These are phyloP conservation scores for Termitomyces sp. DNA, from an alignment of 768 basidiomycete species.

Conservation along the genomic window DNA sequence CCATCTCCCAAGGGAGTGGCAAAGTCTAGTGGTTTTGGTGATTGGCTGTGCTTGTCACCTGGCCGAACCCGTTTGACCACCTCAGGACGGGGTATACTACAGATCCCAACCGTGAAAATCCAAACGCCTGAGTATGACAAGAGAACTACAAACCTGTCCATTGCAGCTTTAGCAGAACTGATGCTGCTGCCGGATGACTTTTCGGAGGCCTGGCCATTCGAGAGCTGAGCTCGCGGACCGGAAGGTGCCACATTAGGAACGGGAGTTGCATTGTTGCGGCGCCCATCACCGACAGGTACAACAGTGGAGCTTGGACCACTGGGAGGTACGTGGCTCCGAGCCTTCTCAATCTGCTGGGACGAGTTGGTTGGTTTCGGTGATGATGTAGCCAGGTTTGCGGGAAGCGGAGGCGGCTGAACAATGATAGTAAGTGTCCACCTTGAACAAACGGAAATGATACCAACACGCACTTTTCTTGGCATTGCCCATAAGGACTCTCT, in stretches of 20 bases:
- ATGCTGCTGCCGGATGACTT: constrained; percentile 19
- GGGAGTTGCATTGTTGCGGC: constrained; percentile 28
- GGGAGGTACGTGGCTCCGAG: constrained; percentile 28
- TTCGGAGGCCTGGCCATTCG: constrained; percentile 23
- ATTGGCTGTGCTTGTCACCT: constrained; percentile 30
- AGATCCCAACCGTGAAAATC: neutral
- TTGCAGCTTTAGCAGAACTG: constrained; percentile 49
- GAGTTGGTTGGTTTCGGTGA: constrained; percentile 25
- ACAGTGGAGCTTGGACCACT: constrained; percentile 32
- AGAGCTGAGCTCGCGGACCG: constrained; percentile 52
- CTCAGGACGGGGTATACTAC: constrained; percentile 72
- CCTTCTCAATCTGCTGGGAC: constrained; percentile 22
- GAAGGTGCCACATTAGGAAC: constrained; percentile 38
- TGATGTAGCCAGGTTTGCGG: constrained; percentile 10
- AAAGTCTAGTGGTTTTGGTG: constrained; percentile 23
- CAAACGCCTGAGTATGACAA: neutral
- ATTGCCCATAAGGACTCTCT: constrained; percentile 53
- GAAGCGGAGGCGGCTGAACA: neutral
- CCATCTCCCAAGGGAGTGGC: constrained; percentile 9
- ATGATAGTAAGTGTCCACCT: neutral
- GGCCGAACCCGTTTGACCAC: constrained; percentile 60
- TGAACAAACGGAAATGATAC: neutral
- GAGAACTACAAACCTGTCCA: constrained; percentile 51
- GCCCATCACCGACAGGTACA: constrained; percentile 24
- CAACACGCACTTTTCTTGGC: constrained; percentile 25